Evolutionary conservation across 2,329 filamentous ascomycete species (phyloP).

Genomic region (Phoma sp.): DNA sequence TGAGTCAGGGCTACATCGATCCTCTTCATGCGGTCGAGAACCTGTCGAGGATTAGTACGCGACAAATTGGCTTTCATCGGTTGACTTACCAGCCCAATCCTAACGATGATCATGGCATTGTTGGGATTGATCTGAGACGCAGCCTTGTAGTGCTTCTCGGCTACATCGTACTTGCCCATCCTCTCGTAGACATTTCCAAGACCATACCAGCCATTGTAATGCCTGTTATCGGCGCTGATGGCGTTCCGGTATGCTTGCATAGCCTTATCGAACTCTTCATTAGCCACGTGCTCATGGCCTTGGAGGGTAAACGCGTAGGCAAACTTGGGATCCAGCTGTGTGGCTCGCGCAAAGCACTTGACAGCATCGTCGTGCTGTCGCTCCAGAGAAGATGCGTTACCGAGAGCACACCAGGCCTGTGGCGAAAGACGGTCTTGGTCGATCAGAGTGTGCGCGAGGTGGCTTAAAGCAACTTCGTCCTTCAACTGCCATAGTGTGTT

Average conservation of each 20-base stretch:
- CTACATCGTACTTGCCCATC: conserved; percentile 87
- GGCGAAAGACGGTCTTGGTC: conserved; percentile 88
- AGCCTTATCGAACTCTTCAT: conserved; percentile 97
- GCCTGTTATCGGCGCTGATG: conserved; percentile 82
- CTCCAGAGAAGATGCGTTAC: conserved; percentile 92
- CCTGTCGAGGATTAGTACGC: conserved; percentile 28
- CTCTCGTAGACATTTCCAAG: conserved; percentile 83
- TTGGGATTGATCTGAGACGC: conserved; percentile 90
- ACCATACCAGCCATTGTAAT: conserved; percentile 99
- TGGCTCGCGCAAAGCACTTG: conserved; percentile 92
- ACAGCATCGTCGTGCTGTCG: conserved; percentile 94
- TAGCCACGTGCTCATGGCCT: conserved; percentile 92
- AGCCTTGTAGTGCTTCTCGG: conserved; percentile 87
- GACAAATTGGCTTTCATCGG: not conserved
- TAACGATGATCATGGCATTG: conserved; percentile 90
- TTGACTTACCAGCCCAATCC: conserved; percentile 76
- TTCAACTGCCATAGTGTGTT: conserved; percentile 99
- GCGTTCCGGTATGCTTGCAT: conserved; percentile 85
- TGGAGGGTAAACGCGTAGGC: conserved; percentile 96
- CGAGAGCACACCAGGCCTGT: conserved; percentile 93
- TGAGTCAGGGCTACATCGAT: conserved; percentile 77
- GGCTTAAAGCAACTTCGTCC: conserved; percentile 87
- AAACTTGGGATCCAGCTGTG: conserved; percentile 86
- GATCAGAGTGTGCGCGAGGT: conserved; percentile 87
- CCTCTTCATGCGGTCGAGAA: conserved; percentile 85